Percentiles rank a stretch among this genome's conserved stretches.
Evolutionary conservation across 2,329 filamentous ascomycete genomes (phyloP).

Genomic region (Metarhizium album): DNA sequence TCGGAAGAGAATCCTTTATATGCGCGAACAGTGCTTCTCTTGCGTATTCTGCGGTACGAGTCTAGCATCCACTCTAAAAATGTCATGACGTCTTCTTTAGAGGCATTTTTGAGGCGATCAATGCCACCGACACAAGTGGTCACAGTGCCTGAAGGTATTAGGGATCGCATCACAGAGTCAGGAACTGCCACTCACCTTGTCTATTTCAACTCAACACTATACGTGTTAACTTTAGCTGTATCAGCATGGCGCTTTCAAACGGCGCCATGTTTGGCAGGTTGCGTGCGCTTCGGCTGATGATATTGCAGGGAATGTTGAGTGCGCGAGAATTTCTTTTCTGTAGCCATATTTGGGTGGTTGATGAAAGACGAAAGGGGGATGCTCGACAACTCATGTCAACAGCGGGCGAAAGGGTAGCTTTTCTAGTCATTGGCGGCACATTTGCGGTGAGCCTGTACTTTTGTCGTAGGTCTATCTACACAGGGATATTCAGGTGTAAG

Average conservation of each 20-base stretch:
- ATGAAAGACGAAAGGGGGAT: background rate
- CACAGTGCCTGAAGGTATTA: background rate
- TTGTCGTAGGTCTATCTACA: too few relatives aligned
- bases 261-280: background rate
- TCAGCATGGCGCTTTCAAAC: background rate
- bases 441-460: too few relatives aligned
- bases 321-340: background rate
- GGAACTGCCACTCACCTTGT: background rate
- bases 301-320: background rate
- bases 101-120: background rate
- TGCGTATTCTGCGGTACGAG: background rate
- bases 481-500: too few relatives aligned
- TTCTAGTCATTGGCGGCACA: too few relatives aligned
- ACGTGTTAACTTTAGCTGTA: background rate
- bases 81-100: background rate
- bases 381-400: background rate
- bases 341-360: background rate
- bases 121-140: background rate
- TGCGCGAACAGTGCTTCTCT: background rate
- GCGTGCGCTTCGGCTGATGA: background rate
- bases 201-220: background rate
- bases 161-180: background rate
- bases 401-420: too few relatives aligned
- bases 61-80: background rate
- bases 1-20: background rate